These are phyloP conservation scores for Talaromyces sp. DNA, from an alignment of 2,329 filamentous ascomycete species.

Conservation along the genomic window DNA sequence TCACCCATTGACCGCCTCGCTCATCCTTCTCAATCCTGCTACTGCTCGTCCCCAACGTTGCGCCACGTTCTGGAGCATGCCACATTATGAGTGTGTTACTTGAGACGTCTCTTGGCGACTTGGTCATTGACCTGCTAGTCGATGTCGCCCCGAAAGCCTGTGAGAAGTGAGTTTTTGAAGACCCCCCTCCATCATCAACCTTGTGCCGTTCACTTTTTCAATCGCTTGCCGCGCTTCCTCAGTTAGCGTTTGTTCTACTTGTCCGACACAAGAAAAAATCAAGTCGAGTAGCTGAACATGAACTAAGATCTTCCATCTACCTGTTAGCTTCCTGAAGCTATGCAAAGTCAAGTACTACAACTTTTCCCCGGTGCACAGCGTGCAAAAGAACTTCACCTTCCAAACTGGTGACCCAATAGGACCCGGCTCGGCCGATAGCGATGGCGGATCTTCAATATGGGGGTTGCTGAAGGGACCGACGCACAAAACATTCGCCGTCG, in stretches of 20 bases:
- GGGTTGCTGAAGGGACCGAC: slow-evolving; percentile 69
- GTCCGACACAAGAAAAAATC: slow-evolving; percentile 24
- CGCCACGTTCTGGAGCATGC: slow-evolving; percentile 7
- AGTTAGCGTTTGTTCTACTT: slow-evolving; percentile 17
- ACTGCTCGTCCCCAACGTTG: slow-evolving; percentile 8
- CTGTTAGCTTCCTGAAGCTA: slow-evolving; percentile 85
- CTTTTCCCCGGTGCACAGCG: slow-evolving; percentile 85
- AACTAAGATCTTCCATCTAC: slow-evolving; percentile 49
- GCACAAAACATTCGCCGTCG: slow-evolving; percentile 76
- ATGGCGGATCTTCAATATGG: slow-evolving; percentile 94
- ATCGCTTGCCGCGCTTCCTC: slow-evolving; percentile 14
- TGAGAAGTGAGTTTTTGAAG: slow-evolving; percentile 71
- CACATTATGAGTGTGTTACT: slow-evolving; percentile 81
- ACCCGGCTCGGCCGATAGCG: slow-evolving; percentile 76
- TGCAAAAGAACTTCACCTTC: slow-evolving; percentile 94
- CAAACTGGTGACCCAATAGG: slow-evolving; percentile 94
- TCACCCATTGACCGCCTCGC: background rate
- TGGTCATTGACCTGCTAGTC: slow-evolving; percentile 88
- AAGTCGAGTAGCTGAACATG: slow-evolving; percentile 54
- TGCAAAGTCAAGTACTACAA: slow-evolving; percentile 99
- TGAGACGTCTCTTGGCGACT: slow-evolving; percentile 88
- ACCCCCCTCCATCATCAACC: background rate
- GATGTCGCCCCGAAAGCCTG: slow-evolving; percentile 88
- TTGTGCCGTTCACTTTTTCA: background rate
- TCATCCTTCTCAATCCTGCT: background rate